Conservation (phyloP, 768 basidiomycete genomes). For the Tulasnella sp. region DNA sequence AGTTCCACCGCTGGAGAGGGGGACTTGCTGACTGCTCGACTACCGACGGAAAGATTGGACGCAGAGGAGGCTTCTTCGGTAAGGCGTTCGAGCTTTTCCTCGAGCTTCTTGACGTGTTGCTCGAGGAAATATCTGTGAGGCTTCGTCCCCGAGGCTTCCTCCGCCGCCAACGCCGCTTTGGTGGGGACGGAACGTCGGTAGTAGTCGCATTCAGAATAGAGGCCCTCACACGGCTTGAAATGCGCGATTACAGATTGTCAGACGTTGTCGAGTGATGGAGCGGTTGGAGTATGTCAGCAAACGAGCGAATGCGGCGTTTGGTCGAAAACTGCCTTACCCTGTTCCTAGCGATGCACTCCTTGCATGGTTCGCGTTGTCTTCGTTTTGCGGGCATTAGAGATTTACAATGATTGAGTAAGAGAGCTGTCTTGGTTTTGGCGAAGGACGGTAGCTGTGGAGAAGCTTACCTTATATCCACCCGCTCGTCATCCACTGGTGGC, state of each 20-base stretch:
- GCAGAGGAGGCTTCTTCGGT: background rate
- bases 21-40: background rate
- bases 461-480: background rate
- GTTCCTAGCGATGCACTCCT: background rate
- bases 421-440: background rate
- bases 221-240: background rate
- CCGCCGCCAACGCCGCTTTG: background rate
- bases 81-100: constrained; percentile 3
- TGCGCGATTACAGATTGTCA: too few species aligned
- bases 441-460: background rate
- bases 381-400: background rate
- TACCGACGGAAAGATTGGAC: background rate
- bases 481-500: background rate
- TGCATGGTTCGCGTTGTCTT: background rate
- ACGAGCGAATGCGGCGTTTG: background rate
- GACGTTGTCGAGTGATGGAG: background rate
- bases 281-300: background rate
- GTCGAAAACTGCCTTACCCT: constrained; percentile 4
- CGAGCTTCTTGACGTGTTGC: constrained; percentile 13
- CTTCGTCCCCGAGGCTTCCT: background rate
- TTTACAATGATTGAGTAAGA: background rate
- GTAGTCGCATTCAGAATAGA: constrained; percentile 7
- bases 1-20: background rate
- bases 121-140: constrained; percentile 8
- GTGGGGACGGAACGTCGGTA: constrained; percentile 4